Evolutionary conservation across 176 grass and related monocot genomes (phyloP), one percentile per base, ranked within the genome.

Genomic region (Avena insularis): DNA sequence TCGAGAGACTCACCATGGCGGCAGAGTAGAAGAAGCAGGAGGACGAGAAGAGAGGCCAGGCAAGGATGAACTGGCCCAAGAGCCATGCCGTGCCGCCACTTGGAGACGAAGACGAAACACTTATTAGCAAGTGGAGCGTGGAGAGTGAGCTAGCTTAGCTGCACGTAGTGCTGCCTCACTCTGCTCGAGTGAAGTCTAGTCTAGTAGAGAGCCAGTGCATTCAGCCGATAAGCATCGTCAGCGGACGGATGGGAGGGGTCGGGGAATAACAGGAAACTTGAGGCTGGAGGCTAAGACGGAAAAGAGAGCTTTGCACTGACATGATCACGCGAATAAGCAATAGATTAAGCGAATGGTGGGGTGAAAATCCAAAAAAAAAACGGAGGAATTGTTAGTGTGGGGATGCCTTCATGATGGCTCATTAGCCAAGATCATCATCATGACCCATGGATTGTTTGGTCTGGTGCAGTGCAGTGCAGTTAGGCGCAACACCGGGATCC

Each of bases 181-280:
- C 64, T 48, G 20, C 55, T 77, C 19, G 1, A 31, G 29, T 31
- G 1, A 8, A 17, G 72, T 51, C 13, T 1, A 45, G 19, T 43
- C 16, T 57, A n/a, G 13, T n/a, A 16, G 53, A 55, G 3, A 73
- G 46, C 46, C 10, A 71, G 69, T 46, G 69, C 4, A 65, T 61
- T 20, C 58, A 48, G 70, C 50, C 57, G 83, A 17, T 82, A 7
- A 60, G 29, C 83, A 90, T 25, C 31, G 70, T 40, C 86, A 80
- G 71, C 45, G 9, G 54, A 14, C 19, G 40, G 62, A 88, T 25
- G 76, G 49, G 31, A 58, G 74, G 5, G 40, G 6, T 6, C 45
- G 79, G 78, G 82, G 95, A 93, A 93, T 93, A 95, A 88, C 55
- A 90, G 92, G 59, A 85, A 90, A 80, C 89, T 92, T 95, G 89